Base-by-base conservation (phyloP, 1,139 yeast genomes). In the Diutina mesorugosa region DNA sequence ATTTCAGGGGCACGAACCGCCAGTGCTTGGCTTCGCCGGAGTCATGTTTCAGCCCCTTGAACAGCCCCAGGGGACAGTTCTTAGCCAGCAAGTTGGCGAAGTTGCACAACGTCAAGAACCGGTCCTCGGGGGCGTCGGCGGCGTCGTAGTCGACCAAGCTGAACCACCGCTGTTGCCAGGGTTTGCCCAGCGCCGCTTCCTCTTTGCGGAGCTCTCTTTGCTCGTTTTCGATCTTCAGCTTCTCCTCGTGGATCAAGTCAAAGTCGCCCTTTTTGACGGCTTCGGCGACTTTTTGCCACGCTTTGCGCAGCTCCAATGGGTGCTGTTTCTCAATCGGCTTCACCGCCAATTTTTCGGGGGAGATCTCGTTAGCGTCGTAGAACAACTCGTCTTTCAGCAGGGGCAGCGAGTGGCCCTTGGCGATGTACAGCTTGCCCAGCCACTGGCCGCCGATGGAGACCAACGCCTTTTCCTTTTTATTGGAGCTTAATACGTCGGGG, bases 391-490 rank as follows among this genome's bases (percentile, higher is more conserved):
- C 79, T 58, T 74, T 69, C 48, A 67, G 61, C 18, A 65, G 58
- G n/a, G 78, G 78, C 4, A 74, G 62, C 45, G 65, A 61, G 9
- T 72, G 59, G 47, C 85, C 84, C 62, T 73, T 75, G 45, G 66
- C 66, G 51, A 78, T 74, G 62, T 71, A 74, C 29, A 95, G 85
- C 62, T 76, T 74, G 46, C 86, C 95, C 18, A 95, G 85, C 99
- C 99, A 93, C 72, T 90, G 97, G 53, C 99, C 99, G 55, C 77
- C 67, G 59, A 93, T 83, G 16, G 96, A 85, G 67, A 81, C 87
- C 60, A 90, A 69, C 1, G 95, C 87, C 59, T 83, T 80, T 56
- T 79, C 83, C 66, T 86, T 81, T 59, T 69, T 65, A 29, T 69
- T 66, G 47, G 84, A 73, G 21, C 78, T 78, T 45, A 77, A 71